A percentile compares a stretch with the other conserved stretches of the same genome.
These are phyloP conservation scores for Anisodus tanguticus DNA, from an alignment of 257 asterid species.

Conservation along the genomic window DNA sequence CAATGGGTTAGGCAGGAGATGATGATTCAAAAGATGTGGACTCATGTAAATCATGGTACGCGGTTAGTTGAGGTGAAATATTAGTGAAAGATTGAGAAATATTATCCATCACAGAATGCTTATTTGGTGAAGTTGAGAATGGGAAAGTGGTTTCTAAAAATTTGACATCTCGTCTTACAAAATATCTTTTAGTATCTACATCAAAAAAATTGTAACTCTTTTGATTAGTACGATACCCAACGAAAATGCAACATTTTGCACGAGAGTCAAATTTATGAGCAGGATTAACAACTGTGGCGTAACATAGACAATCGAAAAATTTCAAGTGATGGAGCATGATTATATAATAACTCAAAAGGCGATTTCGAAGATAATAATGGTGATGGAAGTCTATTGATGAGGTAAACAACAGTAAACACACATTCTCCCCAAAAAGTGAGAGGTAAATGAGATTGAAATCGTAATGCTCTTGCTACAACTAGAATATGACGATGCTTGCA, in stretches of 20 bases:
- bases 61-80: too few relatives aligned
- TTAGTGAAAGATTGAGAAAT: too few relatives aligned
- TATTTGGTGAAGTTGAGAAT: too few relatives aligned
- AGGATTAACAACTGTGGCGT: constrained; percentile 20
- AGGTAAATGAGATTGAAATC: neutral
- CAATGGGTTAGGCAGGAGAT: neutral
- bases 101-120: neutral
- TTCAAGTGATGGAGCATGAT: neutral
- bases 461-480: neutral
- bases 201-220: neutral
- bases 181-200: too few relatives aligned
- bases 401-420: neutral
- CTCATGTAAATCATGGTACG: too few relatives aligned
- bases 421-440: neutral
- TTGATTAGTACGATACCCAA: neutral
- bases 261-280: constrained; percentile 16
- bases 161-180: neutral
- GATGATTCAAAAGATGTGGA: neutral
- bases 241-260: constrained; percentile 23
- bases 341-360: neutral
- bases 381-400: neutral
- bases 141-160: neutral
- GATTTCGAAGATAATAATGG: neutral
- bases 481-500: neutral
- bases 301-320: constrained; percentile 29